Evolutionary conservation across 345 rosid genomes (phyloP).

Genomic region (Sonneratia alba): DNA sequence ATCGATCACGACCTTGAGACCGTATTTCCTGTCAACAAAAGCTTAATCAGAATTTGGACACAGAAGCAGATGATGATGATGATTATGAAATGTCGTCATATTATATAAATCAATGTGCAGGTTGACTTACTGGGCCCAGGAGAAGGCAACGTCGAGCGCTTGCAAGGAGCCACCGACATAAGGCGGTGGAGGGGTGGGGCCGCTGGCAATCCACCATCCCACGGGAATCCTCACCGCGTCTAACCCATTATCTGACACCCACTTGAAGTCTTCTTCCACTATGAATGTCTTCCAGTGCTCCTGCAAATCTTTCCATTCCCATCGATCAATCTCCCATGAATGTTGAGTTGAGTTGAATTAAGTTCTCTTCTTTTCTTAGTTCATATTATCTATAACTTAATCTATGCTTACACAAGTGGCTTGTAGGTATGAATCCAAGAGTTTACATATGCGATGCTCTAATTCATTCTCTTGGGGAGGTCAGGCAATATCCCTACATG

Average conservation of each 20-base stretch:
- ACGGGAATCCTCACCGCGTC: conserved; percentile 54
- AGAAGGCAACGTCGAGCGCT: conserved; percentile 49
- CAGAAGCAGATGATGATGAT: too few species aligned
- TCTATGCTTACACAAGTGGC: too few species aligned
- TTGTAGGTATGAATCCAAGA: too few species aligned
- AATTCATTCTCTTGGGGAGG: too few species aligned
- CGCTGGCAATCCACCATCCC: conserved; percentile 68
- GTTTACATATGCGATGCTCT: too few species aligned
- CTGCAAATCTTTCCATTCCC: conserved; percentile 14
- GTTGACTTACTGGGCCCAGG: conserved; percentile 41
- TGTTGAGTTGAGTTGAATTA: too few species aligned
- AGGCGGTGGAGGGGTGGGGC: conserved; percentile 42
- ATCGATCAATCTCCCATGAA: not conserved
- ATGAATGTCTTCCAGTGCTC: conserved; percentile 54
- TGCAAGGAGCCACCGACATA: conserved; percentile 49
- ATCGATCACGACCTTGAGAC: conserved; percentile 37
- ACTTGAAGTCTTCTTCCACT: conserved; percentile 50
- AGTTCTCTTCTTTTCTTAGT: too few species aligned
- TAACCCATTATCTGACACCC: conserved; percentile 39
- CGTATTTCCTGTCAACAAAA: conserved; percentile 29
- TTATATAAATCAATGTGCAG: not conserved
- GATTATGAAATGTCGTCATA: too few species aligned
- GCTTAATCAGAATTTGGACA: too few species aligned
- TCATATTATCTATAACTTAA: too few species aligned
- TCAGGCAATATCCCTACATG: too few species aligned